A percentile compares a stretch with the other conserved stretches of the same genome.
These are phyloP conservation scores for Gossypium sturtianum DNA, from an alignment of 345 rosid genomes.

Conservation along the genomic window DNA sequence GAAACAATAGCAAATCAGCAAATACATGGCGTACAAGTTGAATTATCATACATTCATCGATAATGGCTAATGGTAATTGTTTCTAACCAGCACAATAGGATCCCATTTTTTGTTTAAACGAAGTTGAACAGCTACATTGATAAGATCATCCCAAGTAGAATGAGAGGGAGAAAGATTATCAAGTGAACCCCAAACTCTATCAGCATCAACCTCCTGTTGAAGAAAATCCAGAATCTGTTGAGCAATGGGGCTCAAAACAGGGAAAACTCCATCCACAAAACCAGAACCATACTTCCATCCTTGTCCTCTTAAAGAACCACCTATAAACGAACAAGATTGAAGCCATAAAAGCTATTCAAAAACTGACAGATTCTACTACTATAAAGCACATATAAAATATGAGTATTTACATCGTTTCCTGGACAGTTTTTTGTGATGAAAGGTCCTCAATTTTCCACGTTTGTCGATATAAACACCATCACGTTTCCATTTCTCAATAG, in stretches of 20 bases:
- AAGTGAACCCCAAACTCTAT: conserved; percentile 41
- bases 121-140: conserved; percentile 75
- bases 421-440: conserved; percentile 61
- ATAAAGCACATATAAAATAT: background rate
- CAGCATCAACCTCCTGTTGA: conserved; percentile 42
- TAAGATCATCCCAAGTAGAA: conserved; percentile 78
- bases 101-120: conserved; percentile 77
- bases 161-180: conserved; percentile 65
- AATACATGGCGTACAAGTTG: background rate
- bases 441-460: conserved; percentile 58
- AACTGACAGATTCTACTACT: background rate
- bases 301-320: conserved; percentile 78
- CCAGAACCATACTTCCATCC: conserved; percentile 99
- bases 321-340: conserved; percentile 23
- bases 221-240: conserved; percentile 56
- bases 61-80: background rate
- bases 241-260: conserved; percentile 75
- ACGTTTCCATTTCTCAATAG: conserved; percentile 32
- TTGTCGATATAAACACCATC: conserved; percentile 65
- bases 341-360: background rate
- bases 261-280: conserved; percentile 89
- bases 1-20: conserved; percentile 1
- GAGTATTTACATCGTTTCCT: conserved; percentile 49
- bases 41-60: background rate
- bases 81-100: conserved; percentile 54